Evolutionary conservation across 176 grass and related monocot species (phyloP).

Genomic region (Ensete glaucum): DNA sequence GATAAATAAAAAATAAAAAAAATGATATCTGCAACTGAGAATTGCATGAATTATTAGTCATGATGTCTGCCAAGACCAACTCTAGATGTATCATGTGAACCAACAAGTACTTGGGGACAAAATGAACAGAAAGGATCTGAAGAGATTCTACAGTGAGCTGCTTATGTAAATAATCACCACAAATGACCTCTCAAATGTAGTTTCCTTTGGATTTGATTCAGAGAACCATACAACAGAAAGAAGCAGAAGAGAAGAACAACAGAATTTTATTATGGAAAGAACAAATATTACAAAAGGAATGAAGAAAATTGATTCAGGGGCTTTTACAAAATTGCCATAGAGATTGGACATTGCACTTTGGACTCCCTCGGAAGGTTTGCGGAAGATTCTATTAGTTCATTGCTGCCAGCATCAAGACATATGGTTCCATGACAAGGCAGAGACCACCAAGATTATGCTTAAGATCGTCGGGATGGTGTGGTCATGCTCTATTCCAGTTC

Average conservation of each 20-base stretch:
- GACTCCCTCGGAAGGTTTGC: background rate
- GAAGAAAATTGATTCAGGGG: background rate
- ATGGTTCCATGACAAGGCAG: background rate
- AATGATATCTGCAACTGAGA: too few species aligned
- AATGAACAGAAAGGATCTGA: too few species aligned
- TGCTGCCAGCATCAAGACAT: background rate
- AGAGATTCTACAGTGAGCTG: too few species aligned
- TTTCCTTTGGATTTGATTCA: too few species aligned
- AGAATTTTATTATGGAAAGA: background rate
- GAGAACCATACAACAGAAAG: too few species aligned
- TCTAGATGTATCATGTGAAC: too few species aligned
- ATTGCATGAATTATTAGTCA: too few species aligned
- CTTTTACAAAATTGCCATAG: background rate
- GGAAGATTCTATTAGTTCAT: background rate
- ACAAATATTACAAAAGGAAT: background rate
- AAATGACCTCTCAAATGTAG: too few species aligned
- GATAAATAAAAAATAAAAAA: too few species aligned
- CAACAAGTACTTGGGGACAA: too few species aligned
- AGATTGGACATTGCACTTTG: background rate
- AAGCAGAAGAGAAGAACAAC: background rate
- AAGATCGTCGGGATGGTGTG: background rate
- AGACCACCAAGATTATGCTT: background rate
- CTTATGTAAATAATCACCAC: too few species aligned
- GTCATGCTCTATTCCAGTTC: background rate
- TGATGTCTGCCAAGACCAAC: too few species aligned